Conservation (phyloP, 169 alveolate genomes). For the Cyclospora cayetanensis region DNA sequence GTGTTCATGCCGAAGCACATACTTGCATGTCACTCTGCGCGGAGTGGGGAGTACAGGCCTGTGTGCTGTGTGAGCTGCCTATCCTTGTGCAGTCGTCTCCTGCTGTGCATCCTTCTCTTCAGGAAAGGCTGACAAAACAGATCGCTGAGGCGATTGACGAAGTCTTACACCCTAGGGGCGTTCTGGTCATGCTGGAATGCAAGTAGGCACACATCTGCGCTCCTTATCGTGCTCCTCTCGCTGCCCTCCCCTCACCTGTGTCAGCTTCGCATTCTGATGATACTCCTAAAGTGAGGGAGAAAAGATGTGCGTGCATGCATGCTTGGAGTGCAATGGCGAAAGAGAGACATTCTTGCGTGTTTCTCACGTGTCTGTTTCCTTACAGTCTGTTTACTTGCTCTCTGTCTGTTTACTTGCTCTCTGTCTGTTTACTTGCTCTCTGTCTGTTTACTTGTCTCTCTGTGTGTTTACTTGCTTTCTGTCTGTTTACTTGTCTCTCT, state of each 20-base stretch:
- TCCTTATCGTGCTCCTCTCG: no score
- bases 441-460: neutral
- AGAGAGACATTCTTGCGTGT: neutral
- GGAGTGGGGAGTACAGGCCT: neutral
- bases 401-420: neutral
- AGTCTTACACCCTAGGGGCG: neutral
- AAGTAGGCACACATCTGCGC: neutral
- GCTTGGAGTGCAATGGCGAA: no score
- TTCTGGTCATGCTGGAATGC: conserved; percentile 25
- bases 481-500: neutral
- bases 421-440: neutral
- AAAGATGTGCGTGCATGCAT: no score
- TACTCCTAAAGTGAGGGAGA: no score
- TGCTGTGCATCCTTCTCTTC: neutral
- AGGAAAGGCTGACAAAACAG: conserved; percentile 48
- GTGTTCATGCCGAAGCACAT: neutral
- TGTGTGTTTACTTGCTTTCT: neutral
- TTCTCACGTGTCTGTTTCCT: neutral
- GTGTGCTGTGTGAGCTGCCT: neutral
- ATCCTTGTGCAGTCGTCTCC: neutral
- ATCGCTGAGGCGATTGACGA: conserved; percentile 7
- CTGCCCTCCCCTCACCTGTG: no score
- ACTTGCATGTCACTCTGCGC: neutral
- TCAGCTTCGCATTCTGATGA: no score
- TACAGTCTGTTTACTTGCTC: neutral